Percentiles rank a stretch among this genome's conserved stretches.
Evolutionary conservation across 208 protist species (phyloP).

Genomic region (Crithidia sp.): DNA sequence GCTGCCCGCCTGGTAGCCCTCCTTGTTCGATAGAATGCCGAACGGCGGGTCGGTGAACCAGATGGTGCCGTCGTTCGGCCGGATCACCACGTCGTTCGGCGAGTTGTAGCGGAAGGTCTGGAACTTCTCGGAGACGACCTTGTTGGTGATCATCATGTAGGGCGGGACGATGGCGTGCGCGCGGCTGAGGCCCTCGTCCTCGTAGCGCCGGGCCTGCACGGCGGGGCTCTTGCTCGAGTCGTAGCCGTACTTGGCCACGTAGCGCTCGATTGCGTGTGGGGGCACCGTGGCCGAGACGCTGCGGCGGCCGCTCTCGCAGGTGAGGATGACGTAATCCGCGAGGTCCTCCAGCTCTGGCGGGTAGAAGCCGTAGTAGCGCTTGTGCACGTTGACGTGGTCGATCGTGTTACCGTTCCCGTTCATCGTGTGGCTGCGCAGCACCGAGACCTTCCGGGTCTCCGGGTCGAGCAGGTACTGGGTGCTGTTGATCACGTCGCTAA

Average conservation of each 20-base stretch:
- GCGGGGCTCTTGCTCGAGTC: conserved; percentile 17
- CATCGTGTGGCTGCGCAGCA: conserved; percentile 28
- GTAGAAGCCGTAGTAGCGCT: conserved; percentile 37
- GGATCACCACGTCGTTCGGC: conserved; percentile 39
- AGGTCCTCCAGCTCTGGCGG: conserved; percentile 31
- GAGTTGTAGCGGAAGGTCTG: conserved; percentile 34
- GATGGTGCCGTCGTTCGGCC: conserved; percentile 32
- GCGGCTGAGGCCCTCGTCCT: conserved; percentile 17
- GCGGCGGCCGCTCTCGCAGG: conserved; percentile 33
- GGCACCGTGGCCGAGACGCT: conserved; percentile 28
- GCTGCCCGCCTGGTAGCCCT: conserved; percentile 27
- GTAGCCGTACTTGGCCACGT: conserved; percentile 26
- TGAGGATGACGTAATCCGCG: conserved; percentile 31
- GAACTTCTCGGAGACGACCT: conserved; percentile 32
- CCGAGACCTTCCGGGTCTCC: conserved; percentile 13
- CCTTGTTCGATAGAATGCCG: conserved; percentile 33
- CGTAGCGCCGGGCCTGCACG: not conserved
- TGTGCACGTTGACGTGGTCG: conserved; percentile 27
- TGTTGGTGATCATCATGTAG: conserved; percentile 38
- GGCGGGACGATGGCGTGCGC: conserved; percentile 19
- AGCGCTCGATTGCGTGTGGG: conserved; percentile 31
- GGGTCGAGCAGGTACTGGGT: conserved; percentile 37
- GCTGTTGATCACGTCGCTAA: conserved; percentile 36
- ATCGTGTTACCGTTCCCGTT: conserved; percentile 35
- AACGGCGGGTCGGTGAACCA: conserved; percentile 42